These are phyloP conservation scores for Teunomyces barrocoloradensis DNA, from an alignment of 805 yeast species.

Conservation along the genomic window DNA sequence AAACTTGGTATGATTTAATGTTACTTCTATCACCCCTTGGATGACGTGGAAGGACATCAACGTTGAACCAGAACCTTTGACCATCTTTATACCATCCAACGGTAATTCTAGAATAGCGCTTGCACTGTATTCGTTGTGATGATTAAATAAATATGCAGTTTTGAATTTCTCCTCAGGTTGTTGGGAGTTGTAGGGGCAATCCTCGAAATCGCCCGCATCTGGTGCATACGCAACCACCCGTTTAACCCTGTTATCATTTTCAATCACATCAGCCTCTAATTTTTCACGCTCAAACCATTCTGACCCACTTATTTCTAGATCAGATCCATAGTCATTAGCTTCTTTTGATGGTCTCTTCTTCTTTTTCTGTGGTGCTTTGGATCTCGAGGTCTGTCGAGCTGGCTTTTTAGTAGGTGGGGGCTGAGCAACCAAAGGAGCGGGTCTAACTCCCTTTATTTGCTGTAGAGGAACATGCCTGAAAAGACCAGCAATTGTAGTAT, in stretches of 20 bases:
- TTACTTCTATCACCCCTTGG: constrained; percentile 67
- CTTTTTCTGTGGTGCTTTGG: constrained; percentile 3
- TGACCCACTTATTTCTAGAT: constrained; percentile 44
- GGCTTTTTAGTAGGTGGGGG: constrained; percentile 9
- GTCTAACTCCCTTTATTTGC: constrained; percentile 57
- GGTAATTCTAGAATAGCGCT: constrained; percentile 74
- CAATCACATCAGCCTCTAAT: constrained; percentile 48
- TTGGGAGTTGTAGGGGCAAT: constrained; percentile 39
- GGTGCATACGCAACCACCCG: constrained; percentile 67
- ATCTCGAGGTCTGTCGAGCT: constrained; percentile 17
- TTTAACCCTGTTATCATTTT: constrained; percentile 40
- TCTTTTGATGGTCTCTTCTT: constrained; percentile 11
- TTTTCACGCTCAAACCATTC: constrained; percentile 50
- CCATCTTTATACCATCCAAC: constrained; percentile 55
- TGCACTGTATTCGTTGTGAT: constrained; percentile 62
- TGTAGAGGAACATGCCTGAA: constrained; percentile 46
- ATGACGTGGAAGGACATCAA: constrained; percentile 74
- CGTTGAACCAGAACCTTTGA: constrained; percentile 61
- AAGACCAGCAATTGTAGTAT: constrained; percentile 35
- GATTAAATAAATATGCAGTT: constrained; percentile 63
- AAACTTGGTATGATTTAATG: constrained; percentile 56
- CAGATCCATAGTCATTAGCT: constrained; percentile 33
- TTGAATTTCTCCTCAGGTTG: constrained; percentile 48
- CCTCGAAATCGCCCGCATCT: constrained; percentile 42
- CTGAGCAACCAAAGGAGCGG: constrained; percentile 34